Percentiles rank a stretch among this genome's conserved stretches.
These are phyloP conservation scores for Citrullus amarus DNA, from an alignment of 306 rosid genomes.

Conservation along the genomic window DNA sequence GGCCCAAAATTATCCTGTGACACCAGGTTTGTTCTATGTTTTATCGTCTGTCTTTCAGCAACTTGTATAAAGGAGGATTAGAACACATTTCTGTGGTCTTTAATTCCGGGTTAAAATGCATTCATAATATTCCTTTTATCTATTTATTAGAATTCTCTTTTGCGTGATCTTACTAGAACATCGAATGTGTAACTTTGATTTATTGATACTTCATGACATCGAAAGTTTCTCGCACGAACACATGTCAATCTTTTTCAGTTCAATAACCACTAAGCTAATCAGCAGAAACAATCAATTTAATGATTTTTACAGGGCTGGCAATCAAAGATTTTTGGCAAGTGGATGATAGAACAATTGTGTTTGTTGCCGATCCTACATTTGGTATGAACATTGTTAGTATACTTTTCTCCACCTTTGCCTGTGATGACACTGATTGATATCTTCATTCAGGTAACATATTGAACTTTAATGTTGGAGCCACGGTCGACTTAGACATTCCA, in stretches of 20 bases:
- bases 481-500: constrained; percentile 78
- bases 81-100: neutral
- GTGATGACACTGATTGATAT: constrained; percentile 1
- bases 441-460: constrained; percentile 69
- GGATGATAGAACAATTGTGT: constrained; percentile 92
- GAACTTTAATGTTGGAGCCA: constrained; percentile 83
- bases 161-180: neutral
- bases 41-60: neutral
- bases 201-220: neutral
- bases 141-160: neutral
- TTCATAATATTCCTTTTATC: neutral
- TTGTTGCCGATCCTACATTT: constrained; percentile 97
- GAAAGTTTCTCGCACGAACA: neutral
- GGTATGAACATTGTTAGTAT: constrained; percentile 32
- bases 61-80: constrained; percentile 1
- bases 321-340: constrained; percentile 89
- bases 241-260: neutral
- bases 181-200: neutral
- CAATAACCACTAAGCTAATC: neutral
- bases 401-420: neutral
- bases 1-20: constrained; percentile 90
- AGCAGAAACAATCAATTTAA: neutral
- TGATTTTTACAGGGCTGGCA: constrained; percentile 59
- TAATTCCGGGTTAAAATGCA: neutral
- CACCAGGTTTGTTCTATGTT: constrained; percentile 47